Evolutionary conservation across 176 grass and related monocot genomes (phyloP).

Genomic region (Triticum monococcum): DNA sequence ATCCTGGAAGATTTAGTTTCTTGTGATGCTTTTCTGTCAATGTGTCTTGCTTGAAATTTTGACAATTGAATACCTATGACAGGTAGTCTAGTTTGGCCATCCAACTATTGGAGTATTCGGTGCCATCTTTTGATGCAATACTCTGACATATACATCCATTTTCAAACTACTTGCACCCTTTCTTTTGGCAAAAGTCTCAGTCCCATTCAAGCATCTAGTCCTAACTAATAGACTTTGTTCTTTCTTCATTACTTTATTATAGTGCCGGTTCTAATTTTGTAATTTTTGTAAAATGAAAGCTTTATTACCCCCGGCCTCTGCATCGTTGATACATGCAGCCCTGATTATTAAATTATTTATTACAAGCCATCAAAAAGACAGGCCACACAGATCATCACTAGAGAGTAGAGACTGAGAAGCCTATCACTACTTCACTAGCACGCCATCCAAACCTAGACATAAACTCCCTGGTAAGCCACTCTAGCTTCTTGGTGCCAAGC

Average conservation of each 20-base stretch:
- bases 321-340: not conserved
- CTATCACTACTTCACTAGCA: not conserved
- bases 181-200: not conserved
- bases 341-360: not conserved
- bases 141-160: too few species aligned
- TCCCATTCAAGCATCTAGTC: not conserved
- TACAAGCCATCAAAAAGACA: not conserved
- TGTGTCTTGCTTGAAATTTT: too few species aligned
- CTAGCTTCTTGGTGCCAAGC: not conserved
- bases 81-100: too few species aligned
- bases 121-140: too few species aligned
- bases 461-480: not conserved
- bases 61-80: too few species aligned
- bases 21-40: too few species aligned
- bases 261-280: not conserved
- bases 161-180: not conserved
- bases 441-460: not conserved
- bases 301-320: not conserved
- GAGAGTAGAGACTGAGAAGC: not conserved
- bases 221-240: not conserved
- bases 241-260: constrained; percentile 1
- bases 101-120: too few species aligned
- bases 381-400: not conserved
- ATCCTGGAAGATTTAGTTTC: too few species aligned
- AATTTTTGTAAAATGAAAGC: not conserved